Evolutionary conservation across 164 flowering plant genomes (phyloP), one percentile per base, ranked within the genome.

Genomic region (Buxus sempervirens): DNA sequence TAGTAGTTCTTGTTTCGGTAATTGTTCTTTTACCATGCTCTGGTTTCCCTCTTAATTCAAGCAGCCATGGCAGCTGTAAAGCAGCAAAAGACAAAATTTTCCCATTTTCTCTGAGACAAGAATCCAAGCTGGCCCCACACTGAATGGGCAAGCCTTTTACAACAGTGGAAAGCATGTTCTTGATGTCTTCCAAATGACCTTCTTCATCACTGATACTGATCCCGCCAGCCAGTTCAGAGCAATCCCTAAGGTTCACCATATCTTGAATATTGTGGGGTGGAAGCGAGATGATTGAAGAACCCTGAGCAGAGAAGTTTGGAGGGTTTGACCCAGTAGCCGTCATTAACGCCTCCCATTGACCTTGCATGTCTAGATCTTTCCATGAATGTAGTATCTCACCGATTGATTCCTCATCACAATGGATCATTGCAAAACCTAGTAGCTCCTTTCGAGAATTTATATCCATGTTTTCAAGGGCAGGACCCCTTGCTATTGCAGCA

Each of bases 401-500:
- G 59, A 93, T 84, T 54, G 98, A 93, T 72, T 93, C 97, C 62
- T 87, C 94, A 67, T 96, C 99, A 78, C 97, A 96, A 65, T 93
- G 86, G 82, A 90, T 85, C 85, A 96, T 78, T 68, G 98, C 85
- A 86, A 96, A 93, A 66, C 98, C 95, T 42, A 96, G 73, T 22
- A 96, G 83, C 64, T 82, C 84, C 79, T 93, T 96, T 26, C 96
- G 85, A 71, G 97, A 86, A 67, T 61, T 76, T 62, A 76, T 73
- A 76, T 90, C 93, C 88, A 96, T 82, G 76, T 88, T 85, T 57
- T 92, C 96, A 76, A 93, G 91, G 59, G 83, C 79, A 20, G 93
- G 98, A 62, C 97, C 96, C 80, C 96, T 89, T 42, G 97, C 96
- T 69, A 96, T 85, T 58, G 99, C 97, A 82, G 97, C 94, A 84